Conservation (phyloP, 2,329 filamentous ascomycete species). For the Blastomyces parvus region DNA sequence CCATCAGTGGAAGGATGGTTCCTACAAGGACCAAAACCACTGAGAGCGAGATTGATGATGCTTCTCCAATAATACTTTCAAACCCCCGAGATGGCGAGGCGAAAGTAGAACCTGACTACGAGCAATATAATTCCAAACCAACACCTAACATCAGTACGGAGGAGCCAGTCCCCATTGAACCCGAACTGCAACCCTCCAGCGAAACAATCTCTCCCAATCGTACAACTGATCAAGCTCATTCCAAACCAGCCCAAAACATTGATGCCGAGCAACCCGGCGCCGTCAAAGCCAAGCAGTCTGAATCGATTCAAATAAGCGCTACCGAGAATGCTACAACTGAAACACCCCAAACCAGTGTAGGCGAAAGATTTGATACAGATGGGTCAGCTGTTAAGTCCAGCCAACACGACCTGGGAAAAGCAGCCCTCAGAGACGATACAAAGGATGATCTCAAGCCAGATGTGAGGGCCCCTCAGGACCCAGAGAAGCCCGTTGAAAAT, state of each 20-base stretch:
- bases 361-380: background rate
- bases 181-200: background rate
- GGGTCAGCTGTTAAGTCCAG: background rate
- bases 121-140: background rate
- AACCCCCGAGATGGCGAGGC: background rate
- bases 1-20: conserved; percentile 35
- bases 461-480: conserved; percentile 6
- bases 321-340: background rate
- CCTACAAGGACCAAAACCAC: conserved; percentile 13
- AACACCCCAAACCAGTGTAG: background rate
- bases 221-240: background rate
- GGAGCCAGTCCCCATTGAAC: background rate
- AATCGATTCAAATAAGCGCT: background rate
- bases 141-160: background rate
- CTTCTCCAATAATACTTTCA: background rate
- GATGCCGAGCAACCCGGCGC: background rate
- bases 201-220: background rate
- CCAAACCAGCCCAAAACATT: background rate
- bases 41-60: background rate
- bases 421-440: background rate
- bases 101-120: background rate
- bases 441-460: background rate
- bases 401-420: background rate
- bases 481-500: background rate
- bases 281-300: background rate